Evolutionary conservation across 2,329 filamentous ascomycete genomes (phyloP).

Genomic region (Aspergillus pseudoterreus): DNA sequence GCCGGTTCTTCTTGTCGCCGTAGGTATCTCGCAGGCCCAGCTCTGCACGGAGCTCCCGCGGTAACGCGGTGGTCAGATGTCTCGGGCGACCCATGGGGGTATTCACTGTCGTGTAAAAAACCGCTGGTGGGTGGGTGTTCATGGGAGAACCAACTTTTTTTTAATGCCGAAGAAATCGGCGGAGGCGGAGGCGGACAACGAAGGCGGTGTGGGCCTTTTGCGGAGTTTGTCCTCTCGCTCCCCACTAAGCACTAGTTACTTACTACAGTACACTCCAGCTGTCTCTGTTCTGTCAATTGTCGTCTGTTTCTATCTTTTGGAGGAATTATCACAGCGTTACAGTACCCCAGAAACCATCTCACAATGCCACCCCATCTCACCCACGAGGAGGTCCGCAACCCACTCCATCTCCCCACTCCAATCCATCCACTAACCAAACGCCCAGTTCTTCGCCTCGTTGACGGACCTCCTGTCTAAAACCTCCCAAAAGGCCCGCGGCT

Average conservation of each 20-base stretch:
- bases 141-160: conserved; percentile 18
- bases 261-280: not conserved
- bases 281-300: not conserved
- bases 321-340: not conserved
- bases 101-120: not conserved
- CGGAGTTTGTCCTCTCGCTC: conserved; percentile 1
- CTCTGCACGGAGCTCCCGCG: conserved; percentile 36
- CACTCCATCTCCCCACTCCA: not conserved
- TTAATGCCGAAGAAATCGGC: conserved; percentile 18
- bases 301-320: not conserved
- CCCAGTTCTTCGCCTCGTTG: conserved; percentile 43
- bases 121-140: not conserved
- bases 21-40: conserved; percentile 37
- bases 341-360: not conserved
- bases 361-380: conserved; percentile 35
- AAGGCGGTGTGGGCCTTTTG: conserved; percentile 17
- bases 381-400: conserved; percentile 39
- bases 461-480: conserved; percentile 37
- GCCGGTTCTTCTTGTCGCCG: conserved; percentile 29
- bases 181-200: conserved; percentile 19
- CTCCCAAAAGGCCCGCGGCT: conserved; percentile 39
- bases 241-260: not conserved
- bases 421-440: not conserved
- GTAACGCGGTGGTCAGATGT: conserved; percentile 42
- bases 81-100: conserved; percentile 30